Conservation (phyloP, 208 protist species). For the Vickermania spadyakhi region DNA sequence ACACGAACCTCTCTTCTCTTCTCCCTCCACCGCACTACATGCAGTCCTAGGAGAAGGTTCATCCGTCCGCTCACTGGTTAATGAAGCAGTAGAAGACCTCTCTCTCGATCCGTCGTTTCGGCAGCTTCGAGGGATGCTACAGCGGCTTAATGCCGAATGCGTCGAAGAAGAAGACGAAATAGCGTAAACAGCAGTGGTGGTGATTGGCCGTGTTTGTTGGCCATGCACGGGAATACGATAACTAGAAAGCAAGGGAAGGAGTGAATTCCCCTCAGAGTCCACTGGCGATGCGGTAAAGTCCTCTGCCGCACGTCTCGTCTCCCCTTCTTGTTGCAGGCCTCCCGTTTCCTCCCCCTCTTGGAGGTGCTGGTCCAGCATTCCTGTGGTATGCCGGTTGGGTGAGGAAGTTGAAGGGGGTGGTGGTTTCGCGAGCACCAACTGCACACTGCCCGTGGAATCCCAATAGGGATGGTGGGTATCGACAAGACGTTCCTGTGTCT, state of each 20-base stretch:
- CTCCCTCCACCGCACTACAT: no score
- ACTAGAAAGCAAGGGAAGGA: not conserved
- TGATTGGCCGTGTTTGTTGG: not conserved
- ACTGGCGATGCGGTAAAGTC: not conserved
- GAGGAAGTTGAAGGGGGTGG: not conserved
- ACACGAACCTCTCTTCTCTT: no score
- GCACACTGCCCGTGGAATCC: conserved; percentile 42
- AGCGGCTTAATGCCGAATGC: conserved; percentile 49
- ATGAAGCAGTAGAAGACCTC: no score
- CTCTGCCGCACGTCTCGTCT: not conserved
- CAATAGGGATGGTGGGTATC: conserved; percentile 49
- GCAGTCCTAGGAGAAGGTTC: no score
- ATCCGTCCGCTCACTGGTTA: no score
- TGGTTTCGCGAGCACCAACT: not conserved
- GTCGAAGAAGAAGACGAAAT: conserved; percentile 37
- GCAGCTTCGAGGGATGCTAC: conserved; percentile 24
- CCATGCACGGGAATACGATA: not conserved
- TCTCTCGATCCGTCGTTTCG: not conserved
- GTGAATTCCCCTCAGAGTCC: not conserved
- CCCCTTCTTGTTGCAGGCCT: not conserved
- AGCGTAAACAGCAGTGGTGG: conserved; percentile 9
- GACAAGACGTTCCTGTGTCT: conserved; percentile 1
- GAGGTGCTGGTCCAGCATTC: no score
- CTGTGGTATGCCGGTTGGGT: not conserved
- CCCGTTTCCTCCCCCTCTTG: not conserved